phyloP scores from a whole-genome alignment of 345 rosid genomes.

The Populus davidiana region DNA sequence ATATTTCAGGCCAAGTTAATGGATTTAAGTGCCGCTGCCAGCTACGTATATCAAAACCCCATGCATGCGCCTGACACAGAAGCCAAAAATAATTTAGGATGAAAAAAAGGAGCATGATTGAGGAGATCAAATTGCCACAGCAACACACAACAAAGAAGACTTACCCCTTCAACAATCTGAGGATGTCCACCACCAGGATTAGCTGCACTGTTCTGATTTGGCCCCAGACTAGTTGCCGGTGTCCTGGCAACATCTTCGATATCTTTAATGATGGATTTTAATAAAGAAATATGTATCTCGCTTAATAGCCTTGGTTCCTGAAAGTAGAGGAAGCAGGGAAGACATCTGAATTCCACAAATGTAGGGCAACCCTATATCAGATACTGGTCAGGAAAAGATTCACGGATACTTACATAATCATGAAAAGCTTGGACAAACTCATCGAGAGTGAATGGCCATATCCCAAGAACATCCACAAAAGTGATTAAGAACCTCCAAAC shows the following conservation, averaged over 20 bases:
- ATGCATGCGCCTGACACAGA: constrained; percentile 64
- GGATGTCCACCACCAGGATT: constrained; percentile 91
- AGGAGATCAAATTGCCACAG: background rate
- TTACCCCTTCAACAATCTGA: constrained; percentile 83
- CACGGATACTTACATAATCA: constrained; percentile 58
- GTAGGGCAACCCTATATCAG: background rate
- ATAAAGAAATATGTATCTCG: constrained; percentile 75
- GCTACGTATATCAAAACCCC: constrained; percentile 86
- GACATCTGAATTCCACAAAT: constrained; percentile 14
- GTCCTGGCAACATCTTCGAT: constrained; percentile 75
- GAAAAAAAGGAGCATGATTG: background rate
- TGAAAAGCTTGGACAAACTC: constrained; percentile 89
- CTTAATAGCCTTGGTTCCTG: constrained; percentile 81
- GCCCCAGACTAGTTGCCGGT: constrained; percentile 52
- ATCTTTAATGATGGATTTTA: constrained; percentile 70
- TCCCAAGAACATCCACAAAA: constrained; percentile 72
- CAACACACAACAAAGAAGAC: constrained; percentile 14
- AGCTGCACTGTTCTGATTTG: constrained; percentile 56
- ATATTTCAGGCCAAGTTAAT: constrained; percentile 87
- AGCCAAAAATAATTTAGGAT: background rate
- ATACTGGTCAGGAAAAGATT: background rate
- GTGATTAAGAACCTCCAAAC: constrained; percentile 86
- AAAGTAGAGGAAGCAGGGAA: constrained; percentile 16
- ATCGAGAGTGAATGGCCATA: constrained; percentile 93
- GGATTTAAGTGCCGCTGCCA: constrained; percentile 76